Evolutionary conservation across 2,329 filamentous ascomycete species (phyloP).

Genomic region (Ophiostoma himal-ulmi): DNA sequence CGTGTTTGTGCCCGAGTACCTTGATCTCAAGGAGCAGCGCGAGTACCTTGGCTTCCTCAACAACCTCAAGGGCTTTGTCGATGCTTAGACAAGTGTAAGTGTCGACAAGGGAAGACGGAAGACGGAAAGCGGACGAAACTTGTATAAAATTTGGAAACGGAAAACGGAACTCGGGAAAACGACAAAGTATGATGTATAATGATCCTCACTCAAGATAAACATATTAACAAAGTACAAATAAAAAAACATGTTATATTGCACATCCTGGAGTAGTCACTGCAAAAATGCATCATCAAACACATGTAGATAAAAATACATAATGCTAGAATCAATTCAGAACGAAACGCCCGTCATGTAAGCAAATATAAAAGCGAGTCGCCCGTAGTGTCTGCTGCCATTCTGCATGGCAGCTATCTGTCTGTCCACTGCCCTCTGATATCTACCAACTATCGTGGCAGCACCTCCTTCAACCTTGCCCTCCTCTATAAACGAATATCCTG

Average conservation of each 20-base stretch:
- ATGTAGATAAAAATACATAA: background rate
- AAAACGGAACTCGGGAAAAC: slow-evolving; percentile 3
- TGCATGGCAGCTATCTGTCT: background rate
- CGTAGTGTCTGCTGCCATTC: background rate
- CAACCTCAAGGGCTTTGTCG: slow-evolving; percentile 79
- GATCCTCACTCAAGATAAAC: slow-evolving; percentile 20
- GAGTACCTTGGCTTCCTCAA: slow-evolving; percentile 91
- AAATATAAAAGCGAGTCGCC: background rate
- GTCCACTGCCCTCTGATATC: background rate
- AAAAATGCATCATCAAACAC: background rate
- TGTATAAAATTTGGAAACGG: background rate
- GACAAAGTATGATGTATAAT: slow-evolving; percentile 16
- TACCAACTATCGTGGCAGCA: background rate
- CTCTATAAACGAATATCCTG: slow-evolving; percentile 18
- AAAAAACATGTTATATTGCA: background rate
- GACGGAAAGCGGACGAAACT: background rate
- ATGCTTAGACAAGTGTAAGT: slow-evolving; percentile 45
- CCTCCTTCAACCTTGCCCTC: background rate
- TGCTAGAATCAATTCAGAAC: background rate
- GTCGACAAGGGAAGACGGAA: background rate
- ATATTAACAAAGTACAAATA: slow-evolving; percentile 6
- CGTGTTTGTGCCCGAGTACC: slow-evolving; percentile 89
- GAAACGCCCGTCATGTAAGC: background rate
- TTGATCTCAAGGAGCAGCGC: slow-evolving; percentile 96
- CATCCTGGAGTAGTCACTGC: background rate